Conservation (phyloP, 495 filamentous ascomycete species). For the Annulohypoxylon maeteangense region DNA sequence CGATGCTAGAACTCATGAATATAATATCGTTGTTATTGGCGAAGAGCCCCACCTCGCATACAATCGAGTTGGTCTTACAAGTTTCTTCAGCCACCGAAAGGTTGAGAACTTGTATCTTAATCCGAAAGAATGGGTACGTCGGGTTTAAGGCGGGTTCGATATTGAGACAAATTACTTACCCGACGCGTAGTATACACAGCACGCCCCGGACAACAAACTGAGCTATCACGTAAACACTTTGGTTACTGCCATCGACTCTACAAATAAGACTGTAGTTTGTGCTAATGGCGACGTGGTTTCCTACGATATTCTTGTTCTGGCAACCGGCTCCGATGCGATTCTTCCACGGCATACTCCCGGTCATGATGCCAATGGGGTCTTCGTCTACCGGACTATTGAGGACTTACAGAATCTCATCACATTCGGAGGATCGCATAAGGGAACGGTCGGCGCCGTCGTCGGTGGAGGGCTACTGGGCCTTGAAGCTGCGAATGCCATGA, state of each 20-base stretch:
- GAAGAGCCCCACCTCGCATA: constrained; percentile 94
- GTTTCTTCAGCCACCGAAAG: constrained; percentile 90
- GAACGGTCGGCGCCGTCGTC: constrained; percentile 79
- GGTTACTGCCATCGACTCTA: constrained; percentile 75
- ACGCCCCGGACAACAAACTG: constrained; percentile 70
- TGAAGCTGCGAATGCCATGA: constrained; percentile 96
- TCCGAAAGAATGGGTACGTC: constrained; percentile 84
- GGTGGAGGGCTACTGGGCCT: constrained; percentile 92
- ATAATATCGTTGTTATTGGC: constrained; percentile 89
- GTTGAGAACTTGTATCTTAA: constrained; percentile 93
- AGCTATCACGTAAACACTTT: constrained; percentile 86
- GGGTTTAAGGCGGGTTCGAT: too few species aligned
- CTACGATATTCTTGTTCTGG: constrained; percentile 90
- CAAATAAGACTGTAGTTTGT: constrained; percentile 73
- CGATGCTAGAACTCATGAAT: constrained; percentile 79
- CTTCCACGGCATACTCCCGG: constrained; percentile 84
- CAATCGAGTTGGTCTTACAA: constrained; percentile 94
- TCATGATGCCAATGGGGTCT: constrained; percentile 86
- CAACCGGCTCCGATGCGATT: constrained; percentile 91
- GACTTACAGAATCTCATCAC: constrained; percentile 85
- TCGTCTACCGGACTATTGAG: constrained; percentile 92
- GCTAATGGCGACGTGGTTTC: constrained; percentile 74
- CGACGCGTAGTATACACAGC: constrained; percentile 28
- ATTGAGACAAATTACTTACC: constrained; percentile 4
- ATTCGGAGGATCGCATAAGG: constrained; percentile 73